These are phyloP conservation scores for Iodosphaeria phyllophila DNA, from an alignment of 2,329 filamentous ascomycete species.

Conservation along the genomic window DNA sequence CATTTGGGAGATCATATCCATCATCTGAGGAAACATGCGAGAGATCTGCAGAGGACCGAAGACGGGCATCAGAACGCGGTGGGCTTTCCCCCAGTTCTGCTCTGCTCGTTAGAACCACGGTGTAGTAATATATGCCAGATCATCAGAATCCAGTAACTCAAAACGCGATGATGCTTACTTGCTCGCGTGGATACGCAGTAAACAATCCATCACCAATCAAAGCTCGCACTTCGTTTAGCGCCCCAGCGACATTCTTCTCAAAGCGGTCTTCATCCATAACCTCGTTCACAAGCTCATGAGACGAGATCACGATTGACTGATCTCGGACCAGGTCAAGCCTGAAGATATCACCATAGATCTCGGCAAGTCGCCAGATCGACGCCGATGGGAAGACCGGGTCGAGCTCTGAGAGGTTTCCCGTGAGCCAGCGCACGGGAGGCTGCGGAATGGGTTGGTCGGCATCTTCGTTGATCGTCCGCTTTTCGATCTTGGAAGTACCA, in stretches of 20 bases:
- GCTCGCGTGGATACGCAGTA: conserved; percentile 19
- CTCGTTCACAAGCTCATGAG: conserved; percentile 38
- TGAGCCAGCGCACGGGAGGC: too few relatives aligned
- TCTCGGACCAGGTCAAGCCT: conserved; percentile 1
- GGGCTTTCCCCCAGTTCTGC: conserved; percentile 32
- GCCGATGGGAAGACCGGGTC: conserved; percentile 1
- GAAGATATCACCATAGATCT: conserved; percentile 3
- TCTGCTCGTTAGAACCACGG: conserved; percentile 38
- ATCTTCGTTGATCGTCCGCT: too few relatives aligned
- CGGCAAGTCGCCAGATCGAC: conserved; percentile 2
- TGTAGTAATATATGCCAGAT: too few relatives aligned
- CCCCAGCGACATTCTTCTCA: conserved; percentile 30
- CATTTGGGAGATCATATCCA: conserved; percentile 31
- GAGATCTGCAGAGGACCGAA: conserved; percentile 33
- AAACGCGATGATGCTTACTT: too few relatives aligned
- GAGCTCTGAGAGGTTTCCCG: conserved; percentile 3
- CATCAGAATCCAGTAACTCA: too few relatives aligned
- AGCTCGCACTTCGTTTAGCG: conserved; percentile 28
- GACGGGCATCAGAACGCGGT: conserved; percentile 30
- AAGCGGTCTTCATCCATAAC: conserved; percentile 47
- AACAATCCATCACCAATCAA: conserved; percentile 19
- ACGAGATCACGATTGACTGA: conserved; percentile 25
- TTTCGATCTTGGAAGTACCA: too few relatives aligned
- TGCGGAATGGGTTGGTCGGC: too few relatives aligned
- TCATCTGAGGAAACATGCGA: conserved; percentile 33